phyloP scores from a whole-genome alignment of 1,284 basidiomycete species.

The Apiotrichum sp. region DNA sequence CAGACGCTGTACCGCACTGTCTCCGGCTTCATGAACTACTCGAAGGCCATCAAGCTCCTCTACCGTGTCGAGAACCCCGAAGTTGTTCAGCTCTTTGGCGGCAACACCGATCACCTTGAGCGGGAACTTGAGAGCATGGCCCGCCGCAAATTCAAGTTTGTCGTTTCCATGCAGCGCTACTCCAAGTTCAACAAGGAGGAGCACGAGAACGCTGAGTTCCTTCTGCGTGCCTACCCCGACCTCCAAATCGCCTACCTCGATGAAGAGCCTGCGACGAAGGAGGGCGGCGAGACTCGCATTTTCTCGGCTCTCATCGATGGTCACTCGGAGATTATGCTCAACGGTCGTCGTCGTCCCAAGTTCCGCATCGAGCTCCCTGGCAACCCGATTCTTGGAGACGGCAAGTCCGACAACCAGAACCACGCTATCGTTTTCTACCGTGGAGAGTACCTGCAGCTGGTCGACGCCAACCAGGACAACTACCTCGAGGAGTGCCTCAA shows the following conservation, averaged over 20 bases:
- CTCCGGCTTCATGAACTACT: constrained; percentile 99
- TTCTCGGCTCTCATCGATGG: constrained; percentile 97
- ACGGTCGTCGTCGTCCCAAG: constrained; percentile 85
- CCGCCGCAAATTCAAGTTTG: constrained; percentile 96
- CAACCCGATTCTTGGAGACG: constrained; percentile 97
- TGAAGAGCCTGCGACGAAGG: constrained; percentile 88
- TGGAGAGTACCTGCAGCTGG: constrained; percentile 96
- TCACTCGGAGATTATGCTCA: constrained; percentile 89
- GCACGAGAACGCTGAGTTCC: constrained; percentile 96
- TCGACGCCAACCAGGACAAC: constrained; percentile 99
- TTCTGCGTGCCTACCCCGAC: constrained; percentile 97
- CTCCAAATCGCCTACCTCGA: constrained; percentile 97
- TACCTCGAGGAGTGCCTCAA: constrained; percentile 99
- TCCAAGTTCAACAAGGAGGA: constrained; percentile 99
- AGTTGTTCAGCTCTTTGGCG: constrained; percentile 92
- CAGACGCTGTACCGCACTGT: constrained; percentile 98
- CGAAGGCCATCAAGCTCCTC: constrained; percentile 98
- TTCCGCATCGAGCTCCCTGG: constrained; percentile 98
- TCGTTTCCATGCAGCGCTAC: constrained; percentile 99
- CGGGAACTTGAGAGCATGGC: constrained; percentile 97
- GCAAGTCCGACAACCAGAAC: constrained; percentile 99
- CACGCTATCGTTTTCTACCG: constrained; percentile 99
- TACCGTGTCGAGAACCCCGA: constrained; percentile 99
- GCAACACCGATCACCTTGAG: constrained; percentile 95
- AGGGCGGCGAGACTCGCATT: constrained; percentile 89